These are phyloP conservation scores for Beta corolliflora DNA, from an alignment of 179 eudicot genomes.

Conservation along the genomic window DNA sequence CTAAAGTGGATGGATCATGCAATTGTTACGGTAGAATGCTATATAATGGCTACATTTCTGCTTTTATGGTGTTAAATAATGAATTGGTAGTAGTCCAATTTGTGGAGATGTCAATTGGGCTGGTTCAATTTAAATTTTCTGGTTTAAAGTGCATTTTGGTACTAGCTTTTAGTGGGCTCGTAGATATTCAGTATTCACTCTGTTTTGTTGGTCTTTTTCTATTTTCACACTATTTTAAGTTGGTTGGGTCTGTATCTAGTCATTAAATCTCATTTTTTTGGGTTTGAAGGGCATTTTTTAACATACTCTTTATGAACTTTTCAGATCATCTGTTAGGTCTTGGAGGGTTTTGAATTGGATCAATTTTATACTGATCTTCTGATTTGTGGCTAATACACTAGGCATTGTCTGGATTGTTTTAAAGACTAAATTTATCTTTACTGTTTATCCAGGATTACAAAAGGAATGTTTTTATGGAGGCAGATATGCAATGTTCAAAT, in stretches of 20 bases:
- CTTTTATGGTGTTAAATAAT: background rate
- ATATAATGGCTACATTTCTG: background rate
- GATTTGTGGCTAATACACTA: background rate
- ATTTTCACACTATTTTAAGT: background rate
- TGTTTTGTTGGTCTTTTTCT: background rate
- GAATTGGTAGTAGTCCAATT: background rate
- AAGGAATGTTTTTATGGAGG: slow-evolving; percentile 81
- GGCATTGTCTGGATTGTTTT: background rate
- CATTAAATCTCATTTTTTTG: background rate
- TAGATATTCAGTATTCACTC: background rate
- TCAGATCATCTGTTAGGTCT: background rate
- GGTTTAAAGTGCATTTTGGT: background rate
- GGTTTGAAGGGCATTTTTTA: background rate
- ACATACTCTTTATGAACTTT: background rate
- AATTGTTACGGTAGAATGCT: background rate
- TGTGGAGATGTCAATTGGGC: background rate
- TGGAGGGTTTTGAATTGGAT: background rate
- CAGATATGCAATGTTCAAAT: slow-evolving; percentile 70
- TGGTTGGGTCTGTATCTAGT: background rate
- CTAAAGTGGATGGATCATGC: background rate
- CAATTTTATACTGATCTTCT: background rate
- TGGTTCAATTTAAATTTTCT: background rate
- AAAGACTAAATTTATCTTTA: slow-evolving; percentile 18
- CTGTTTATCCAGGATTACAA: slow-evolving; percentile 67
- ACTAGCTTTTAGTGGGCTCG: background rate